Evolutionary conservation across 345 rosid species (phyloP).

Genomic region (Rhodamnia rubescens): DNA sequence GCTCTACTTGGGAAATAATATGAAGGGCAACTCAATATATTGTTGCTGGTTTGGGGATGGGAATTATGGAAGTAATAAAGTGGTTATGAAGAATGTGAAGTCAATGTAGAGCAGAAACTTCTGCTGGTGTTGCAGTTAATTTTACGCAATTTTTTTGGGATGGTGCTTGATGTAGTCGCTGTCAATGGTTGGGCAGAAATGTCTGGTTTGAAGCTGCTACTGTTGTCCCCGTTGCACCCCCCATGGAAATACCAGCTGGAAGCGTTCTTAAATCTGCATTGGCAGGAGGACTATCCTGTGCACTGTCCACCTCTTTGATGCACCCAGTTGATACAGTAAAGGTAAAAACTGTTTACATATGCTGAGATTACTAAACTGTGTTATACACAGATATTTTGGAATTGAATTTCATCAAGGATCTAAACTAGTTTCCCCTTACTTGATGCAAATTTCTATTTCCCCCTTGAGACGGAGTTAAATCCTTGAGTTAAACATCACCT

Average conservation of each 20-base stretch:
- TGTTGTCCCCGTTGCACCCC: slow-evolving; percentile 93
- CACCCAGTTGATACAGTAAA: slow-evolving; percentile 89
- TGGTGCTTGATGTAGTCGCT: background rate
- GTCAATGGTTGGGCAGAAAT: slow-evolving; percentile 28
- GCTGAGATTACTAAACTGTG: background rate
- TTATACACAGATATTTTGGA: background rate
- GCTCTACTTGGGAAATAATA: background rate
- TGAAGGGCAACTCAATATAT: background rate
- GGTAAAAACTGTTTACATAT: slow-evolving; percentile 15
- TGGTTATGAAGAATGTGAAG: background rate
- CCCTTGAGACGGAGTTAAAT: background rate
- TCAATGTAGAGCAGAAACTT: background rate
- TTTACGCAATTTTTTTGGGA: background rate
- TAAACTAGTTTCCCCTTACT: background rate
- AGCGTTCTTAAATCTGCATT: slow-evolving; percentile 88
- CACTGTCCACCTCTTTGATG: slow-evolving; percentile 78
- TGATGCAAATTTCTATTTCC: background rate
- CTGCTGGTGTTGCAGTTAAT: background rate
- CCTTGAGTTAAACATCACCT: background rate
- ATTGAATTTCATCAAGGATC: background rate
- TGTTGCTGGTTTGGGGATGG: background rate
- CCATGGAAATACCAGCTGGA: slow-evolving; percentile 77
- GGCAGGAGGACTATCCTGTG: slow-evolving; percentile 96
- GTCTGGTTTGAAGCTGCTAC: slow-evolving; percentile 99
- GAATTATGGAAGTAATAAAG: background rate